These are phyloP conservation scores for Yarrowia divulgata DNA, from an alignment of 805 yeast species.

Conservation along the genomic window DNA sequence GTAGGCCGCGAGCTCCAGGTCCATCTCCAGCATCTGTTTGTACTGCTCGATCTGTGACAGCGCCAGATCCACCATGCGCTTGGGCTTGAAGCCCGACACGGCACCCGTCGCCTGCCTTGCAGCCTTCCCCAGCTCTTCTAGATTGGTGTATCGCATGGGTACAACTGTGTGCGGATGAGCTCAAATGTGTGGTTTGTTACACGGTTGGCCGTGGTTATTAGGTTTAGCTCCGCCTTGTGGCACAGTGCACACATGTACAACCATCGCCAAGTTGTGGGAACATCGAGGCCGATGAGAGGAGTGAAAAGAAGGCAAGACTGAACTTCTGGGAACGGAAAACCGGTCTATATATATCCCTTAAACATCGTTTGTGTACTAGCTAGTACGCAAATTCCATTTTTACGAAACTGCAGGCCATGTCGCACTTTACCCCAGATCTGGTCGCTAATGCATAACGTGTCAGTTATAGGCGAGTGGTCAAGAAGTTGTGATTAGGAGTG, in stretches of 20 bases:
- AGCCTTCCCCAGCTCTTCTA: constrained; percentile 35
- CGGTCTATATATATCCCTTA: neutral
- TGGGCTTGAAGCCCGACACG: constrained; percentile 25
- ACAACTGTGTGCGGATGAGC: constrained; percentile 15
- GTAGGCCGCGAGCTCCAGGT: constrained; percentile 33
- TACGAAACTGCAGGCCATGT: neutral
- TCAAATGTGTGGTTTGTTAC: neutral
- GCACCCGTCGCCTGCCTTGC: constrained; percentile 34
- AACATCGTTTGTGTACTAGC: neutral
- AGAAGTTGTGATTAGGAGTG: too few species aligned
- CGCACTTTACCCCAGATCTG: constrained; percentile 26
- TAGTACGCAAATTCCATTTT: neutral
- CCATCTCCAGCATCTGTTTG: constrained; percentile 39
- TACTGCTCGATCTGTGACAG: constrained; percentile 38
- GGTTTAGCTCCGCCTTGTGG: constrained; percentile 34
- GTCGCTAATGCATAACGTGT: constrained; percentile 18
- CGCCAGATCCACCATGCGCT: constrained; percentile 37
- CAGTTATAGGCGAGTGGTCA: neutral
- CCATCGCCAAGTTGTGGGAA: too few species aligned
- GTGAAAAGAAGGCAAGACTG: too few species aligned
- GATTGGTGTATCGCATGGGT: constrained; percentile 30
- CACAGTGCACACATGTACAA: neutral
- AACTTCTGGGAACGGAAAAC: too few species aligned
- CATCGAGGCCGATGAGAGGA: neutral
- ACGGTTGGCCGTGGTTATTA: neutral